phyloP scores from a whole-genome alignment of 2,329 filamentous ascomycete species.

The Fusarium clavum region DNA sequence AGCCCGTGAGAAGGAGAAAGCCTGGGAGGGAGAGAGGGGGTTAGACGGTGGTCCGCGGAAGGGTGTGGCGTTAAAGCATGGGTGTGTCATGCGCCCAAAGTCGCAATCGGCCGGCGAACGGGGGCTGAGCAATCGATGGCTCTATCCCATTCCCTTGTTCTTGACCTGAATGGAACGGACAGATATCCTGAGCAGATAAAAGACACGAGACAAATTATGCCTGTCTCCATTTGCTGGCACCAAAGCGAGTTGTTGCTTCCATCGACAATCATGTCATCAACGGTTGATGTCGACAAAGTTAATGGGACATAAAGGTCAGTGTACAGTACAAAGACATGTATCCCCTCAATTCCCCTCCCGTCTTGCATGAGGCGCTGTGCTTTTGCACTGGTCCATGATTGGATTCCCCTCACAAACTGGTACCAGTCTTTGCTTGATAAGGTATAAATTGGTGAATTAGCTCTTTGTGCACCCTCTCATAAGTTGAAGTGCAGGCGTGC shows the following conservation, averaged over 20 bases:
- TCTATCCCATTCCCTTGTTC: slow-evolving; percentile 26
- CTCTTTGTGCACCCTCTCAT: slow-evolving; percentile 34
- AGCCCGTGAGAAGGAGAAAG: neutral
- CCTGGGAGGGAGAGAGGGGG: slow-evolving; percentile 7
- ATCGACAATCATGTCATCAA: neutral
- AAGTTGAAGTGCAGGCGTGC: slow-evolving; percentile 36
- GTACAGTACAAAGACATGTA: slow-evolving; percentile 15
- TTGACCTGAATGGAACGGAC: slow-evolving; percentile 22
- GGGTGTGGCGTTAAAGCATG: slow-evolving; percentile 14
- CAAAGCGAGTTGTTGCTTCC: neutral
- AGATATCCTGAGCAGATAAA: slow-evolving; percentile 7
- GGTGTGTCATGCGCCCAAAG: slow-evolving; percentile 33
- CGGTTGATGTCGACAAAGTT: neutral
- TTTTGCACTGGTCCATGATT: slow-evolving; percentile 35
- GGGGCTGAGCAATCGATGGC: slow-evolving; percentile 35
- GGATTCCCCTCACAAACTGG: slow-evolving; percentile 28
- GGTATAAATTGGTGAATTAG: slow-evolving; percentile 32
- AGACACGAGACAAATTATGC: slow-evolving; percentile 16
- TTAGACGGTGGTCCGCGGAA: slow-evolving; percentile 21
- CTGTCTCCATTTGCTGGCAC: neutral
- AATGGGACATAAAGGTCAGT: slow-evolving; percentile 6
- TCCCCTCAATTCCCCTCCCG: slow-evolving; percentile 35
- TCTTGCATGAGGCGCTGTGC: slow-evolving; percentile 36
- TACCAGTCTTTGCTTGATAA: slow-evolving; percentile 36
- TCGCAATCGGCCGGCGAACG: slow-evolving; percentile 42